phyloP scores from a whole-genome alignment of 2,329 filamentous ascomycete species.

The Apiospora sp. region DNA sequence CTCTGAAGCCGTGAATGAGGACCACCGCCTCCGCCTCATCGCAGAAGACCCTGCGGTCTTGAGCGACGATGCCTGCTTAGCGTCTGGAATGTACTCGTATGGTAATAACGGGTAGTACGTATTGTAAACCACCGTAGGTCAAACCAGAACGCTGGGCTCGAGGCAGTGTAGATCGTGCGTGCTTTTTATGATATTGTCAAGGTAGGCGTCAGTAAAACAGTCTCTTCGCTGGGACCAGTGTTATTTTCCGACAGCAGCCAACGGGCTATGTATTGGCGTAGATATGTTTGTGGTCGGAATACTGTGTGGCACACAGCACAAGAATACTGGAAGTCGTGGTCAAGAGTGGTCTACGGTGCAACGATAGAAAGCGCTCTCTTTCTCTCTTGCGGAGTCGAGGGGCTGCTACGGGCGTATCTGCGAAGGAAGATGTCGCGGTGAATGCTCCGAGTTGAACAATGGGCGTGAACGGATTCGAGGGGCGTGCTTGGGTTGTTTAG shows the following conservation, averaged over 20 bases:
- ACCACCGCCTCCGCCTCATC: conserved; percentile 46
- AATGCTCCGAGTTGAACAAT: neutral
- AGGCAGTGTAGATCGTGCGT: neutral
- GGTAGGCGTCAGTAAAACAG: neutral
- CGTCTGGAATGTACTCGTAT: conserved; percentile 20
- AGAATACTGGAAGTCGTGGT: neutral
- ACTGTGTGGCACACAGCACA: conserved; percentile 16
- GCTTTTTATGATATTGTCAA: neutral
- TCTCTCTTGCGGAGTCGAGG: neutral
- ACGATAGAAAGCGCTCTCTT: neutral
- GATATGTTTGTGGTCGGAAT: neutral
- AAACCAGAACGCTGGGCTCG: neutral
- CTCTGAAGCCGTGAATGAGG: conserved; percentile 40
- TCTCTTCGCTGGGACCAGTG: neutral
- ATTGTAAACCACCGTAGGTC: conserved; percentile 1
- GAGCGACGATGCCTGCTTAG: conserved; percentile 19
- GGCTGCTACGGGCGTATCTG: neutral
- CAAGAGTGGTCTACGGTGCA: conserved; percentile 8
- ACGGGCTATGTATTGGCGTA: neutral
- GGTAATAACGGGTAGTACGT: neutral
- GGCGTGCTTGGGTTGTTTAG: neutral
- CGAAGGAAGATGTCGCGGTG: neutral
- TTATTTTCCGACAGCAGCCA: neutral
- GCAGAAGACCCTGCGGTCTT: conserved; percentile 44
- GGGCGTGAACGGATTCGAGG: conserved; percentile 7